Conservation (phyloP, 495 filamentous ascomycete species). For the Melanomma pulvis-pyrius region DNA sequence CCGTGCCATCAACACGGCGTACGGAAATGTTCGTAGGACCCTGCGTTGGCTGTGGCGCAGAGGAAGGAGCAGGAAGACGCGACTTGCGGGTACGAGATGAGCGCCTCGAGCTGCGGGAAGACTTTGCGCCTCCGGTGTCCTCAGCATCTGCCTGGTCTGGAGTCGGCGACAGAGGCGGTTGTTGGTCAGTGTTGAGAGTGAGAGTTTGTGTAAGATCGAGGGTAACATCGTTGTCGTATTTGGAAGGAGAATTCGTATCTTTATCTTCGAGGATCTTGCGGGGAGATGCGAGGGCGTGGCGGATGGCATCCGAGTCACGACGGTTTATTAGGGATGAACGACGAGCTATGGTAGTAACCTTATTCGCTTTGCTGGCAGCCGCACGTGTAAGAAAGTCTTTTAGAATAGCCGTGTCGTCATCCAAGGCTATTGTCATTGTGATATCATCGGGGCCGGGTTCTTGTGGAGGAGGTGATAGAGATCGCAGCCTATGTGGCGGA, state of each 20-base stretch:
- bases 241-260: constrained; percentile 58
- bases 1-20: constrained; percentile 58
- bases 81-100: constrained; percentile 30
- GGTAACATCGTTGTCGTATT: constrained; percentile 35
- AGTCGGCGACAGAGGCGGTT: constrained; percentile 16
- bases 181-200: constrained; percentile 22
- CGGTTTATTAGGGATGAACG: constrained; percentile 42
- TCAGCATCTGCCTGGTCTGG: constrained; percentile 32
- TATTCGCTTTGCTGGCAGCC: constrained; percentile 61
- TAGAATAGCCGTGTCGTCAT: constrained; percentile 62
- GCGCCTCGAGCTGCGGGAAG: constrained; percentile 13
- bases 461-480: constrained; percentile 6
- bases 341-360: constrained; percentile 44
- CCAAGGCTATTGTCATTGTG: constrained; percentile 38
- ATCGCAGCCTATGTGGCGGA: constrained; percentile 10
- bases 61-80: constrained; percentile 28
- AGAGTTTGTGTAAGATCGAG: constrained; percentile 36
- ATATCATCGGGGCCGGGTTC: constrained; percentile 18
- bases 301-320: constrained; percentile 47
- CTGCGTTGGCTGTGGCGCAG: constrained; percentile 38
- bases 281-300: constrained; percentile 46
- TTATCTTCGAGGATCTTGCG: constrained; percentile 57
- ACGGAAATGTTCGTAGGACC: constrained; percentile 58
- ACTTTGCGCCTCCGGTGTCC: constrained; percentile 6
- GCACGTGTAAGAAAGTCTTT: constrained; percentile 65